Evolutionary conservation across 768 basidiomycete species (phyloP).

Genomic region (Dentipellis fragilis): DNA sequence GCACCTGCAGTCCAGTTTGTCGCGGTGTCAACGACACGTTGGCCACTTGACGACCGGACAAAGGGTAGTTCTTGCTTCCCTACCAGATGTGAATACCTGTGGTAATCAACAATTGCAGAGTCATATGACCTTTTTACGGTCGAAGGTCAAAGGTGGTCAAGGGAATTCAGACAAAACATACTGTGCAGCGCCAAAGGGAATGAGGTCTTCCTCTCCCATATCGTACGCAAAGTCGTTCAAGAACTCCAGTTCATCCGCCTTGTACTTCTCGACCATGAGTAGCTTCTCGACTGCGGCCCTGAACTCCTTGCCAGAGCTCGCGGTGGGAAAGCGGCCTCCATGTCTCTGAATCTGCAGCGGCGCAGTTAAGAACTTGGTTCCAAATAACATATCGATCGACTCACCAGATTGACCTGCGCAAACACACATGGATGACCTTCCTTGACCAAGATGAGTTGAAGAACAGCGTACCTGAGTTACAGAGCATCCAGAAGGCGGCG

Average conservation of each 20-base stretch:
- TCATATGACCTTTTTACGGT: slow-evolving; percentile 30
- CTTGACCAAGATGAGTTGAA: not conserved
- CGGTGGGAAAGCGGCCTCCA: slow-evolving; percentile 69
- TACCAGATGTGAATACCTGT: slow-evolving; percentile 45
- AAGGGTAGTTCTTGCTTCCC: slow-evolving; percentile 38
- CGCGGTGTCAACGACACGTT: slow-evolving; percentile 58
- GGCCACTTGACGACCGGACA: slow-evolving; percentile 37
- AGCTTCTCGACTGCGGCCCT: slow-evolving; percentile 43
- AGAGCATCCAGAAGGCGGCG: slow-evolving; percentile 38
- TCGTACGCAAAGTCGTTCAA: slow-evolving; percentile 47
- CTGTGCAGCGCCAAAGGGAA: slow-evolving; percentile 62
- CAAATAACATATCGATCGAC: slow-evolving; percentile 14
- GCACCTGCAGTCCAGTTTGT: slow-evolving; percentile 61
- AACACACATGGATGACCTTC: not conserved
- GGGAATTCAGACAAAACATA: slow-evolving; percentile 22
- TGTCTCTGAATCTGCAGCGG: slow-evolving; percentile 61
- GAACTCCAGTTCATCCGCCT: slow-evolving; percentile 43
- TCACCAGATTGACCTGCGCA: slow-evolving; percentile 49
- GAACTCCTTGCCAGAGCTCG: slow-evolving; percentile 33
- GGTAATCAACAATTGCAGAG: slow-evolving; percentile 40
- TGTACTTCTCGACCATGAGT: slow-evolving; percentile 32
- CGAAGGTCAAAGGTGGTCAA: not conserved
- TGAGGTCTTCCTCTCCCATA: slow-evolving; percentile 46
- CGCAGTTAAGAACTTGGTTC: not conserved
- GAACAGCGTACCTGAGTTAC: slow-evolving; percentile 40